Percentiles rank a stretch among this genome's conserved stretches.
These are phyloP conservation scores for Anacardium occidentale DNA, from an alignment of 345 rosid species.

Conservation along the genomic window DNA sequence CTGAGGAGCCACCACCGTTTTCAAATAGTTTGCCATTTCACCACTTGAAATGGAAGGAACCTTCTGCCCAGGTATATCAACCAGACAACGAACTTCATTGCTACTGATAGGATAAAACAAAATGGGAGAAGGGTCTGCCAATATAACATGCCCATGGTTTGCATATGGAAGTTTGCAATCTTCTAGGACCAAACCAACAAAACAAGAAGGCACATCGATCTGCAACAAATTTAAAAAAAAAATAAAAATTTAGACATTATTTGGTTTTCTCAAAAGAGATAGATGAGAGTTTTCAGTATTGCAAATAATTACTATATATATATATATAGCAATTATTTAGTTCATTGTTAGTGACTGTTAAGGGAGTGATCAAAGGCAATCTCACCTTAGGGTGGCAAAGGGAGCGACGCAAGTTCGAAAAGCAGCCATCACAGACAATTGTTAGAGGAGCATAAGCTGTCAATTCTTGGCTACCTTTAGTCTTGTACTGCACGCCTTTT, in stretches of 20 bases:
- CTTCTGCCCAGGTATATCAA: conserved; percentile 56
- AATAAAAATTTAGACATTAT: not conserved
- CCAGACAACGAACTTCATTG: conserved; percentile 54
- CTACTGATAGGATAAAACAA: conserved; percentile 58
- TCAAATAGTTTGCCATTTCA: conserved; percentile 54
- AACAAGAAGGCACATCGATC: conserved; percentile 66
- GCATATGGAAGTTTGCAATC: conserved; percentile 58
- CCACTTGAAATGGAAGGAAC: conserved; percentile 58
- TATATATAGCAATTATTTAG: not conserved
- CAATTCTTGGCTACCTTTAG: conserved; percentile 14
- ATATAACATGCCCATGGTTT: conserved; percentile 54
- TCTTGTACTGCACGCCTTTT: conserved; percentile 27
- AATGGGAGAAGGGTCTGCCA: conserved; percentile 59
- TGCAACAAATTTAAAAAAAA: conserved; percentile 16
- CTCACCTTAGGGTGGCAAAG: conserved; percentile 22
- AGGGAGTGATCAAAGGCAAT: not conserved
- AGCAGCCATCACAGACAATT: conserved; percentile 25
- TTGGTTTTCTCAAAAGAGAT: not conserved
- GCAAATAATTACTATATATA: too few species aligned
- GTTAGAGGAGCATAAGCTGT: conserved; percentile 21
- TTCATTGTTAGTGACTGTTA: not conserved
- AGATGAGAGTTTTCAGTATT: not conserved
- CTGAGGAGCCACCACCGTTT: conserved; percentile 52
- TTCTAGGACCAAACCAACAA: conserved; percentile 59
- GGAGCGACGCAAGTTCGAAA: conserved; percentile 24